Conservation (phyloP, 148 eudicot genomes). For the Vaccinium vitisidaea region DNA sequence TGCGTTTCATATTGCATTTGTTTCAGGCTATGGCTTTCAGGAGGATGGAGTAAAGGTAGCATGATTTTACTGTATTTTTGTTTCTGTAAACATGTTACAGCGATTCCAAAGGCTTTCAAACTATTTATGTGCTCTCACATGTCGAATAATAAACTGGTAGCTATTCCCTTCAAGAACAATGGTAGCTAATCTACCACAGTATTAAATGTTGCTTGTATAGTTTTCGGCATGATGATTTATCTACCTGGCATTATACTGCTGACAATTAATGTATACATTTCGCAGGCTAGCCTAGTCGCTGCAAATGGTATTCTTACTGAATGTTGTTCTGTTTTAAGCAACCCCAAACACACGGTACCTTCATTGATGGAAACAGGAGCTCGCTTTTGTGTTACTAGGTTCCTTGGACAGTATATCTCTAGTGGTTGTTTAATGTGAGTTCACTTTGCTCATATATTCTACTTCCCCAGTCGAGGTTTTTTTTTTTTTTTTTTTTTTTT, state of each 20-base stretch:
- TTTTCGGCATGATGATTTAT: neutral
- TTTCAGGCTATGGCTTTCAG: constrained; percentile 91
- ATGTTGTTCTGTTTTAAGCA: constrained; percentile 37
- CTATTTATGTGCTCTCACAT: neutral
- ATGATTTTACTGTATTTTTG: no score
- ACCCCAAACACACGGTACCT: constrained; percentile 85
- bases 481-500: neutral
- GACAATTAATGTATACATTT: neutral
- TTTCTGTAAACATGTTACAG: neutral
- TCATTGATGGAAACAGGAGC: constrained; percentile 72
- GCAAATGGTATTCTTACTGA: constrained; percentile 60
- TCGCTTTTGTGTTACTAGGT: constrained; percentile 59
- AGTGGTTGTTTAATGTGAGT: constrained; percentile 82
- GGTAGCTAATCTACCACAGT: neutral
- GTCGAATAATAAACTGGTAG: neutral
- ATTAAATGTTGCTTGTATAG: neutral
- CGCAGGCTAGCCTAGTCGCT: constrained; percentile 76
- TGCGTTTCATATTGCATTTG: neutral
- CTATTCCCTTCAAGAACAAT: neutral
- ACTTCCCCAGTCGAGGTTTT: neutral
- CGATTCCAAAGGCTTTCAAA: neutral
- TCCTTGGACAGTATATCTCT: constrained; percentile 51
- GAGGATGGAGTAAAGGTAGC: constrained; percentile 97
- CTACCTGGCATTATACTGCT: neutral
- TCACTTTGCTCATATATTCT: neutral